Conservation (phyloP, 2,329 filamentous ascomycete genomes). For the Pestalotiopsis sp. region DNA sequence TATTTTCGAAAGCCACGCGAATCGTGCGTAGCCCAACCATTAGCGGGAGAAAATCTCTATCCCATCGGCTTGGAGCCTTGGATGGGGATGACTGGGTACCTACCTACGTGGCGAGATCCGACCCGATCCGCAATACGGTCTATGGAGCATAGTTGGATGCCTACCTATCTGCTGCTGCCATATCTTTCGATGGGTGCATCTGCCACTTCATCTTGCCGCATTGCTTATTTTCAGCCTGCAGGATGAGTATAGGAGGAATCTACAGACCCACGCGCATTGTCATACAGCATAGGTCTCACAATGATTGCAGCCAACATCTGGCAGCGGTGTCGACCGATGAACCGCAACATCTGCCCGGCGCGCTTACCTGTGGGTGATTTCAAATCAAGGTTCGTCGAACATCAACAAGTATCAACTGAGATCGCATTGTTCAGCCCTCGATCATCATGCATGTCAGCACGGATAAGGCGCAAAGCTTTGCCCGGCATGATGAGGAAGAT, state of each 20-base stretch:
- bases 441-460: not conserved
- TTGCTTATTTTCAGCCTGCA: not conserved
- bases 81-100: too few species aligned
- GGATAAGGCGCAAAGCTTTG: not conserved
- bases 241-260: not conserved
- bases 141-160: too few species aligned
- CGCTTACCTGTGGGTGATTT: not conserved
- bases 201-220: not conserved
- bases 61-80: too few species aligned
- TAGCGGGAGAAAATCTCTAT: too few species aligned
- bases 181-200: not conserved
- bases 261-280: not conserved
- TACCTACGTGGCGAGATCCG: too few species aligned
- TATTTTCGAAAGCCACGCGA: too few species aligned
- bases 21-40: too few species aligned
- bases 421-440: not conserved
- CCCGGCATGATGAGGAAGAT: not conserved
- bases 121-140: not conserved
- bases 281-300: not conserved
- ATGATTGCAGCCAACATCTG: not conserved
- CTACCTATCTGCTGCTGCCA: not conserved
- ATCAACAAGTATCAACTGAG: not conserved
- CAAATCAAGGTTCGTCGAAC: not conserved
- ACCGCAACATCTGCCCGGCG: not conserved
- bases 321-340: not conserved